A percentile compares a stretch with the other conserved stretches of the same genome.
Conservation (phyloP, 2,329 filamentous ascomycete species). For the Colletotrichum spaethianum region DNA sequence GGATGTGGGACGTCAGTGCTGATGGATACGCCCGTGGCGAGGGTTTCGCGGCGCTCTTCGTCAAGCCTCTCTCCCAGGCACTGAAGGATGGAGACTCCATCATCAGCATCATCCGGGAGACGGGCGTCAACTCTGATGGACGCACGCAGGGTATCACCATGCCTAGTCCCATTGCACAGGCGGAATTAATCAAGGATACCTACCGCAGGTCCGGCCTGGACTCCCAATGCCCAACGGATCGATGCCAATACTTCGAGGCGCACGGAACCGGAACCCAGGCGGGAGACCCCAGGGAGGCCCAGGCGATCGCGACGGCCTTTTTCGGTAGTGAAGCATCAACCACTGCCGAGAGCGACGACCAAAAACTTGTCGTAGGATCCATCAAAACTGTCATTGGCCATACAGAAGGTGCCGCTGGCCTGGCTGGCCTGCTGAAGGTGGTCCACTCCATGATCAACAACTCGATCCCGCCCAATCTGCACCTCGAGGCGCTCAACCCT, state of each 20-base stretch:
- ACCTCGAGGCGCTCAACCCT: slow-evolving; percentile 40
- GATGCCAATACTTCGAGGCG: slow-evolving; percentile 59
- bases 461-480: slow-evolving; percentile 42
- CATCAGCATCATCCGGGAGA: slow-evolving; percentile 55
- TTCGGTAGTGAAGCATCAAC: slow-evolving; percentile 49
- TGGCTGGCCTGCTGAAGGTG: slow-evolving; percentile 43
- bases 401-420: slow-evolving; percentile 42
- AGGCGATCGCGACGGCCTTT: slow-evolving; percentile 44
- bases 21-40: slow-evolving; percentile 66
- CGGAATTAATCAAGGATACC: slow-evolving; percentile 53
- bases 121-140: slow-evolving; percentile 58
- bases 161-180: slow-evolving; percentile 51
- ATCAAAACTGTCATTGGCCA: slow-evolving; percentile 45
- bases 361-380: slow-evolving; percentile 47
- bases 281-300: slow-evolving; percentile 47
- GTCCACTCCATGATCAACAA: slow-evolving; percentile 40
- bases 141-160: slow-evolving; percentile 58
- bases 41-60: slow-evolving; percentile 56
- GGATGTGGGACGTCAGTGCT: slow-evolving; percentile 57
- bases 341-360: slow-evolving; percentile 35
- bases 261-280: slow-evolving; percentile 59
- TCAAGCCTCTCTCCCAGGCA: slow-evolving; percentile 60
- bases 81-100: slow-evolving; percentile 55
- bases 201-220: slow-evolving; percentile 57
- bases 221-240: slow-evolving; percentile 45